Evolutionary conservation across 306 rosid species (phyloP).

Genomic region (Vicia villosa): DNA sequence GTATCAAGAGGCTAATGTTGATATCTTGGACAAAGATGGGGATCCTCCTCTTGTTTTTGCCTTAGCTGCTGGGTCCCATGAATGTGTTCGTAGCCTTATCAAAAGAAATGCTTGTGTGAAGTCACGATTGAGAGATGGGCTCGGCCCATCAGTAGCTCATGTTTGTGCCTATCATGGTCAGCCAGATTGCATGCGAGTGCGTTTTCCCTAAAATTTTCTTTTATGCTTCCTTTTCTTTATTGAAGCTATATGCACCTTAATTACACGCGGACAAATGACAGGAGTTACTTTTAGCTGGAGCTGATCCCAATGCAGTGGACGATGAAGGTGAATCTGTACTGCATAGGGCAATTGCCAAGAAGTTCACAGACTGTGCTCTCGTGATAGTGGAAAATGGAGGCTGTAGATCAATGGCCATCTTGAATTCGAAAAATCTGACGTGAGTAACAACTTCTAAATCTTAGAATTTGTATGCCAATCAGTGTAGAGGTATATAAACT

Average conservation of each 20-base stretch:
- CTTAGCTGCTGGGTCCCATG: slow-evolving; percentile 96
- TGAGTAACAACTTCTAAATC: slow-evolving; percentile 48
- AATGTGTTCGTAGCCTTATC: slow-evolving; percentile 80
- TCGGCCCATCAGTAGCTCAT: slow-evolving; percentile 95
- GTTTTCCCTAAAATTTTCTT: slow-evolving; percentile 46
- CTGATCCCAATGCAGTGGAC: slow-evolving; percentile 93
- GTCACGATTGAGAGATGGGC: slow-evolving; percentile 86
- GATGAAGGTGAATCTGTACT: slow-evolving; percentile 98
- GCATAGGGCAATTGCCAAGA: slow-evolving; percentile 91
- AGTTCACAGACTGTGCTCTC: slow-evolving; percentile 92
- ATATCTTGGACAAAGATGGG: slow-evolving; percentile 92
- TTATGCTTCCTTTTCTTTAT: slow-evolving; percentile 34
- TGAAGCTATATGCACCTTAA: slow-evolving; percentile 31
- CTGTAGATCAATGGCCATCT: slow-evolving; percentile 81
- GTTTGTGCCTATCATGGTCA: slow-evolving; percentile 99
- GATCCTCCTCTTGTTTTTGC: slow-evolving; percentile 99
- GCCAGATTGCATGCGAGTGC: slow-evolving; percentile 98
- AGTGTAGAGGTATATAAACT: slow-evolving; percentile 7
- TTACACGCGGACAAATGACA: slow-evolving; percentile 46
- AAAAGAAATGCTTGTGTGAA: slow-evolving; percentile 82
- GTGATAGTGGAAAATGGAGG: slow-evolving; percentile 97
- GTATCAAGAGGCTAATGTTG: slow-evolving; percentile 80
- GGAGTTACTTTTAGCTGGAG: slow-evolving; percentile 94
- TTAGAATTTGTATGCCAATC: slow-evolving; percentile 16
- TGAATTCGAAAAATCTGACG: slow-evolving; percentile 84